phyloP scores from a whole-genome alignment of 352 stramenopile species.

The Aphanomyces astaci region DNA sequence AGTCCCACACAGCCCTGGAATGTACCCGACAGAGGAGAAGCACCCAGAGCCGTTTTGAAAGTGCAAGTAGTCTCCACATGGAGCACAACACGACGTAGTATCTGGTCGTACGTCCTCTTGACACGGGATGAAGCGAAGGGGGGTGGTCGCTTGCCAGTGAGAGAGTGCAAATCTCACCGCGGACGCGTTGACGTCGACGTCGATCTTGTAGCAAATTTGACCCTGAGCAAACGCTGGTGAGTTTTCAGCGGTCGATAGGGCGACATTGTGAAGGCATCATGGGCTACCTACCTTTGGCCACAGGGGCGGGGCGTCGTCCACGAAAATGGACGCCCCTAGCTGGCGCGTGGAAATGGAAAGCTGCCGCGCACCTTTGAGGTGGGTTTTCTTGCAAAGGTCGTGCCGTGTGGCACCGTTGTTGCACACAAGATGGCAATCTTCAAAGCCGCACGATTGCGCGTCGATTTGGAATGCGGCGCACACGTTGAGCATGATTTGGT shows the following conservation, averaged over 20 bases:
- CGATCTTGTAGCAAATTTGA: conserved; percentile 2
- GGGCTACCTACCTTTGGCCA: background rate
- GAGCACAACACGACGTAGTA: background rate
- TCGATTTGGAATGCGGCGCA: conserved; percentile 5
- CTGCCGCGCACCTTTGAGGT: background rate
- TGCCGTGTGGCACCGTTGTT: background rate
- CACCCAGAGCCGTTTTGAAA: conserved; percentile 9
- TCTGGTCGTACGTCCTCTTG: background rate
- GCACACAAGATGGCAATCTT: background rate
- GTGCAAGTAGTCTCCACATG: conserved; percentile 10
- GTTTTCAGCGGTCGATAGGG: background rate
- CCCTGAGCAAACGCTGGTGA: background rate
- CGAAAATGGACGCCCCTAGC: conserved; percentile 1
- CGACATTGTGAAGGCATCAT: background rate
- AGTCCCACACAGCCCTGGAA: background rate
- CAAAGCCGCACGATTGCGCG: background rate
- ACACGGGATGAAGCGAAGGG: background rate
- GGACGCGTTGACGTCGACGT: background rate
- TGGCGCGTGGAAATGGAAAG: background rate
- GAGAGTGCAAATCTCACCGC: background rate
- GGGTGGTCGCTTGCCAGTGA: background rate
- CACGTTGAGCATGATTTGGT: conserved; percentile 2
- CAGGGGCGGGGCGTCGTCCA: background rate
- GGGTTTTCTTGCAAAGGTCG: background rate
- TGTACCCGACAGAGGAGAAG: conserved; percentile 5